Base-by-base conservation (phyloP, 768 basidiomycete genomes). In the Kwoniella sp. region DNA sequence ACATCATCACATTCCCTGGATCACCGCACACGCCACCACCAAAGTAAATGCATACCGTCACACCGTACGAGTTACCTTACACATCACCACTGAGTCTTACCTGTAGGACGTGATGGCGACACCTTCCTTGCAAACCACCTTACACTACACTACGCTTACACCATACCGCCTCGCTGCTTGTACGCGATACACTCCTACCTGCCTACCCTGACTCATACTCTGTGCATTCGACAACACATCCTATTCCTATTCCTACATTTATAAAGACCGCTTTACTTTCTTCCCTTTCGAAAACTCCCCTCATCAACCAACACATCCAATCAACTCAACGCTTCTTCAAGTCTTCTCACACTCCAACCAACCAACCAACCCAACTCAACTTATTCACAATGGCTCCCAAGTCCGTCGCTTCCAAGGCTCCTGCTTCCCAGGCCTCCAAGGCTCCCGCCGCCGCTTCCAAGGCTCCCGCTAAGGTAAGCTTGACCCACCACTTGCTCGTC, bases 371-470 rank as follows among this genome's bases (percentile, higher is more conserved):
- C 26, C 60, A 25, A 48, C 22, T 44, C 40, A 60, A 49, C 21
- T 44, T 27, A 26, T 33, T 64, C 55, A 64, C 62, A 61, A 76
- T 77, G 80, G 72, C 73, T 66, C 74, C 65, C 40, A 71, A 83
- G 81, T 80, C 83, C 69, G 72, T 72, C 68, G 77, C 79, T 70
- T 74, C 77, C 76, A 80, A 75, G 73, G 77, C 75, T 48, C 74
- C 75, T 63, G 74, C 88, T 72, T 91, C 90, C 68, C 90, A 89
- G 77, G 90, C 90, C 72, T 89, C 88, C 77, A 92, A 88, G 82
- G 69, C 88, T 64, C 86, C 87, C 62, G 85, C 84, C 49, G 84
- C 84, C 26, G 84, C 84, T 53, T 79, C 80, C 59, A 86, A 87
- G 80, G 88, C 88, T 0, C 88, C 89, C 9, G 88, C 88, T 40